Conservation (phyloP, 2,329 filamentous ascomycete species). For the Trichoderma atrobrunneum region DNA sequence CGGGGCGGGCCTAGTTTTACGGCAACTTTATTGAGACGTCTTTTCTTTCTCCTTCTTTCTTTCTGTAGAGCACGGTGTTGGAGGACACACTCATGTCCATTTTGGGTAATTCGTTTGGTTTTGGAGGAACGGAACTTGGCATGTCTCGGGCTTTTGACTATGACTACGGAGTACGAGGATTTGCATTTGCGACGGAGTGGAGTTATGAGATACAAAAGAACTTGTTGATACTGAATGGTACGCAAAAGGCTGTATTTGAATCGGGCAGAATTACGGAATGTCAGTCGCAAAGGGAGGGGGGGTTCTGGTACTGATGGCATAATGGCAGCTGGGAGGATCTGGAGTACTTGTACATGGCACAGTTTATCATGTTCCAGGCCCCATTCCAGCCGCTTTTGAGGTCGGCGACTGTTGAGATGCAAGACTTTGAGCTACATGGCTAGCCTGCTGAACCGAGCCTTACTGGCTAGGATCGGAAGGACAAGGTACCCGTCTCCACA, state of each 20-base stretch:
- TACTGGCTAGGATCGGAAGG: neutral
- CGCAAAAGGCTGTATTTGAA: neutral
- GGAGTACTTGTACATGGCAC: neutral
- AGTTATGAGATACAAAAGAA: neutral
- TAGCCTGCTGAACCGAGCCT: neutral
- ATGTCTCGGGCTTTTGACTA: neutral
- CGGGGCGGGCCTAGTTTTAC: neutral
- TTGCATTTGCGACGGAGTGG: neutral
- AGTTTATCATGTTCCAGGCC: neutral
- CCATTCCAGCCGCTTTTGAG: neutral
- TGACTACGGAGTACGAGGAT: neutral
- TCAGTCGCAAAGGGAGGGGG: neutral
- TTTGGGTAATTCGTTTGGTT: neutral
- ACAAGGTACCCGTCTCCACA: neutral
- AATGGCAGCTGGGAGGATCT: neutral
- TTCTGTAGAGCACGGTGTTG: slow-evolving; percentile 2
- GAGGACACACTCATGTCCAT: neutral
- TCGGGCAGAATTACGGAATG: neutral
- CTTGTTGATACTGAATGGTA: neutral
- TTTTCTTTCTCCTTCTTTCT: neutral
- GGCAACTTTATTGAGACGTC: neutral
- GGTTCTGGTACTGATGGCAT: neutral
- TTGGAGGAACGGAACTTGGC: neutral
- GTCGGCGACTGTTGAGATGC: neutral
- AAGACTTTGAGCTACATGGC: slow-evolving; percentile 8